Evolutionary conservation across 805 yeast species (phyloP), one percentile per base, ranked within the genome.

Genomic region (Saccharomycopsis sp.): DNA sequence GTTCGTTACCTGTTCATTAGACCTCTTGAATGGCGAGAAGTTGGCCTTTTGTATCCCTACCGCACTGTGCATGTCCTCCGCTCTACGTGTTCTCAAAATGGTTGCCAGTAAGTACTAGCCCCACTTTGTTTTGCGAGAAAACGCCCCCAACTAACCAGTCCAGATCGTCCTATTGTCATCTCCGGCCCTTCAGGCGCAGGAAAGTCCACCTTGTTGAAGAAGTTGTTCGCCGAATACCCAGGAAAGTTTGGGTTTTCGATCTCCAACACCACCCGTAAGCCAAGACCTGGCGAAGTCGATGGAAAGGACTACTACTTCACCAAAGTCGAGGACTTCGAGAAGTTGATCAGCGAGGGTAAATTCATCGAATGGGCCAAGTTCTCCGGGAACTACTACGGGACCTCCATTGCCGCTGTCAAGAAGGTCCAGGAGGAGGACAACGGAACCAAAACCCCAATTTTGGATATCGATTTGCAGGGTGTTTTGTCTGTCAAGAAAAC

Each of bases 381-480:
- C 68, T 89, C 97, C 12, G 98, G 98, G 55, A 94, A 94, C 79
- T 91, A 88, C 78, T 94, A 94, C 73, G 99, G 99, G 59, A 94
- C 99, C 53, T 79, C 97, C 52, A 78, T 90, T 66, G 85, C 83
- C 68, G 85, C 97, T 34, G 97, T 94, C 51, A 80, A 87, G 65
- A 85, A 84, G 62, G 91, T 88, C 51, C 71, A 79, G 53, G 76
- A 79, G 51, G 79, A 74, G 48, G 71, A 77, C 34, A 72, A 73
- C 55, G 70, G 78, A 60, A 88, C 90, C 65, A 83, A 79, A 71
- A 85, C 85, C 55, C 94, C 98, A 76, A 85, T 94, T 62, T 79
- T 94, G 69, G 99, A 94, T 73, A 94, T 94, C 64, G 99, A 94
- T 80, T 91, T 92, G 97, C 98, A 94, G 76, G 99, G 99, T 64